phyloP scores from a whole-genome alignment of 2,329 filamentous ascomycete species.

The Fusarium longipes region DNA sequence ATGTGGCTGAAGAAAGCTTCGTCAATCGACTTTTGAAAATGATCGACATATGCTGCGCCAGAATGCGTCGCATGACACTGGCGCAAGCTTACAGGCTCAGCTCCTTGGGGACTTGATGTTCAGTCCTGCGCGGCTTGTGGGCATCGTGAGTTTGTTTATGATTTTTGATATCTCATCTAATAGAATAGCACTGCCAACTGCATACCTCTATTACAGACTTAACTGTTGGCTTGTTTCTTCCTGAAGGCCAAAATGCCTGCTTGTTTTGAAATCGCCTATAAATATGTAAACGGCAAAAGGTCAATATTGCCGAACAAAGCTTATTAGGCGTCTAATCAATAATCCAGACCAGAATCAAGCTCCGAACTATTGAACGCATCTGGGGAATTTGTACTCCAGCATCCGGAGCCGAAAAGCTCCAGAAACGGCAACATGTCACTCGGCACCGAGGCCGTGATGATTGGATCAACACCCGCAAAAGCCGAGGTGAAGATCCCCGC shows the following conservation, averaged over 20 bases:
- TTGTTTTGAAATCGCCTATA: not conserved
- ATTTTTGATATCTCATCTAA: too few relatives aligned
- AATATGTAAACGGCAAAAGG: slow-evolving; percentile 10
- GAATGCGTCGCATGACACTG: slow-evolving; percentile 25
- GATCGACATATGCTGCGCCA: slow-evolving; percentile 34
- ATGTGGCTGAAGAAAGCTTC: slow-evolving; percentile 30
- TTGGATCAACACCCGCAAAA: slow-evolving; percentile 16
- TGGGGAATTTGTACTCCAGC: not conserved
- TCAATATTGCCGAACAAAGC: slow-evolving; percentile 7
- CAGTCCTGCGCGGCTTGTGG: not conserved
- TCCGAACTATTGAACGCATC: not conserved
- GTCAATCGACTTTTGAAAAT: slow-evolving; percentile 4
- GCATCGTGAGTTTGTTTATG: not conserved
- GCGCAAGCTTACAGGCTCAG: slow-evolving; percentile 20
- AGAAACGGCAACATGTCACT: slow-evolving; percentile 21
- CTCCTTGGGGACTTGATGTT: not conserved
- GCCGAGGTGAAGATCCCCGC: slow-evolving; percentile 31
- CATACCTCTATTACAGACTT: too few relatives aligned
- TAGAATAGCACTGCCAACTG: too few relatives aligned
- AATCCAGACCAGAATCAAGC: not conserved
- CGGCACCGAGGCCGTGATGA: slow-evolving; percentile 33
- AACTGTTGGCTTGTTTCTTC: too few relatives aligned
- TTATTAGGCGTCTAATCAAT: not conserved
- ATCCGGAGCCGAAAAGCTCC: slow-evolving; percentile 29
- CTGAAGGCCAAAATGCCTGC: not conserved